A percentile compares a stretch with the other conserved stretches of the same genome.
Conservation (phyloP, 1,139 yeast species). For the Suhomyces terraborum region DNA sequence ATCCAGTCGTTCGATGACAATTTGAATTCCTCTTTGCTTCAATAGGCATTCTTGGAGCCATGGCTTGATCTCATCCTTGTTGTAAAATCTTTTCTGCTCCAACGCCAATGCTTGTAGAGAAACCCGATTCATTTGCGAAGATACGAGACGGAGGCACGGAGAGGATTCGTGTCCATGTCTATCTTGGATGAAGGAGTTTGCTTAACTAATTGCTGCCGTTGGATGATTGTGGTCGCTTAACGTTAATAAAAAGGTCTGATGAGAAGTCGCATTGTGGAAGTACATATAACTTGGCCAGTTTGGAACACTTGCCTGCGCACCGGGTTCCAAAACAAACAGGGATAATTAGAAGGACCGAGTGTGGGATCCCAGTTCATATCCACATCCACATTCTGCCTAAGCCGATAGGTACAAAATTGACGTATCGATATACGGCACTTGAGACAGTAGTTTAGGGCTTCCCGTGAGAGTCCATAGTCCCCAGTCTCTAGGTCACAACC, state of each 20-base stretch:
- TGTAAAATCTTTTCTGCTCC: slow-evolving; percentile 17
- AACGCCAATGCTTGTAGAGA: slow-evolving; percentile 17
- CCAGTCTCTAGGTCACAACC: not conserved
- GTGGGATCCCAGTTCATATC: too few species aligned
- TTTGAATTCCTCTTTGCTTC: slow-evolving; percentile 53
- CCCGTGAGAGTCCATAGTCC: too few species aligned
- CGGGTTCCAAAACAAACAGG: too few species aligned
- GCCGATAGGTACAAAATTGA: too few species aligned
- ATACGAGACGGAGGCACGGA: slow-evolving; percentile 3
- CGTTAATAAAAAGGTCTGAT: not conserved
- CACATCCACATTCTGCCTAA: too few species aligned
- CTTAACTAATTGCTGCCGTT: not conserved
- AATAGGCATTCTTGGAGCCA: slow-evolving; percentile 58
- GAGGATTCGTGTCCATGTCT: not conserved
- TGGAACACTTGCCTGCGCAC: not conserved
- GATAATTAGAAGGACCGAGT: too few species aligned
- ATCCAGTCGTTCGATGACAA: slow-evolving; percentile 74
- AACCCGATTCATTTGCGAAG: slow-evolving; percentile 5
- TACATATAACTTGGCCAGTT: not conserved
- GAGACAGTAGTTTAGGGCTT: not conserved
- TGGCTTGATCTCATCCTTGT: slow-evolving; percentile 55
- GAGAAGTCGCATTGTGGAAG: slow-evolving; percentile 2
- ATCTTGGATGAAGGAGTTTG: not conserved
- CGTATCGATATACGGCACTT: too few species aligned
- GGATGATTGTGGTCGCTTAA: not conserved